Evolutionary conservation across 2,329 filamentous ascomycete genomes (phyloP), one percentile per base, ranked within the genome.

Genomic region (Calonectria pseudoturangicola): DNA sequence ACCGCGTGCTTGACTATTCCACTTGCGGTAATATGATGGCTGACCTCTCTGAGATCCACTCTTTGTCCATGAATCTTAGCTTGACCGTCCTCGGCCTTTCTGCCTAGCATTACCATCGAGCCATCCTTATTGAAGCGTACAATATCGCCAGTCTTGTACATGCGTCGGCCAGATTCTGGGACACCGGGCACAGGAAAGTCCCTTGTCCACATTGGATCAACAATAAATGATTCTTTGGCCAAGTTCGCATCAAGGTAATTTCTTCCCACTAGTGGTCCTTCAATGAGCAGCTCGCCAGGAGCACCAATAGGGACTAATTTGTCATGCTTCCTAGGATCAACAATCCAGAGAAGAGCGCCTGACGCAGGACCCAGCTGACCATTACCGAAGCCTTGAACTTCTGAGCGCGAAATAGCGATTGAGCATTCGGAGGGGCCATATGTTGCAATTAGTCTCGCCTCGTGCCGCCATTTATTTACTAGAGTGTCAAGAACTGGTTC

Each of bases 61-160:
- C 50, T 54, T 33, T 54, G 50, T 2, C 50, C 50, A 16, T 54
- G 50, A 12, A 54, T 54, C 28, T 54, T 54, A 16, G 50, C 50
- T 12, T 54, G 50, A 2, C 28, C 50, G 28, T 54, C 50, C 28
- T 54, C 50, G 10, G 50, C 50, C 15, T 54, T 54, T n/a, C 50
- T 54, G 2, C 50, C 50, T 4, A 54, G 16, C 50, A 54, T 54
- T 0, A 54, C 50, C 50, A 54, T 54, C 6, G 50, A 54, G 1
- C 50, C 50, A 6, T 54, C 28, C 7, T 33, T 54, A 6, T 54
- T 54, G 16, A 54, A 54, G 16, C 50, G 50, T 18, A 54, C 50
- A n/a, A 54, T 54, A 12, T 54, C 50, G 7, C 50, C 50, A 54
- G 50, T 54, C 13, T 54, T 54, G 50, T 54, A 54, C 50, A 54